Conservation (phyloP, 768 basidiomycete species). For the Goffeauzyma gilvescens region DNA sequence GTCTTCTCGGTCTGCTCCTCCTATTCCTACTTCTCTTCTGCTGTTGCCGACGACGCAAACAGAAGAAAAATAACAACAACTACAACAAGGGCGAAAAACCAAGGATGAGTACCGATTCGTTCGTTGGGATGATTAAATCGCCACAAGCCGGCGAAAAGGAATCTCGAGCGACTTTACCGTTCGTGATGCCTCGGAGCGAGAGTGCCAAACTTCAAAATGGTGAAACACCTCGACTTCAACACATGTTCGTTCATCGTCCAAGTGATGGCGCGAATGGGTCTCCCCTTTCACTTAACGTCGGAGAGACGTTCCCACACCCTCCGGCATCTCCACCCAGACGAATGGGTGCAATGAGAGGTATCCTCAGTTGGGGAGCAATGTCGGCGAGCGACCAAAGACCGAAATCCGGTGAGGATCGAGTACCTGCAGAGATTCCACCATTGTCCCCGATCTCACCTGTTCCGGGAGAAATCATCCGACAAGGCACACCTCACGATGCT, state of each 20-base stretch:
- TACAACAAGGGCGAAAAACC: too few species aligned
- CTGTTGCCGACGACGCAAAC: constrained; percentile 23
- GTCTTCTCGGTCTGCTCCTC: constrained; percentile 19
- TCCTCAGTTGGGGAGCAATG: constrained; percentile 17
- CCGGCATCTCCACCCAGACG: constrained; percentile 12
- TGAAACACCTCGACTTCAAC: constrained; percentile 22
- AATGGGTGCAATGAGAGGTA: constrained; percentile 25
- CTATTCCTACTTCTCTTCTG: constrained; percentile 21
- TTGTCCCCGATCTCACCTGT: constrained; percentile 20
- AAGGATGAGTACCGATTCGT: constrained; percentile 17
- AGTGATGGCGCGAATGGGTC: constrained; percentile 7
- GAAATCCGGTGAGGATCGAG: not conserved
- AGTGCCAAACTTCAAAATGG: constrained; percentile 12
- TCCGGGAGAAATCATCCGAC: constrained; percentile 25
- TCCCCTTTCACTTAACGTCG: constrained; percentile 9
- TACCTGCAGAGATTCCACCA: too few species aligned
- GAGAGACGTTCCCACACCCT: too few species aligned
- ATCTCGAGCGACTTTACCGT: constrained; percentile 10
- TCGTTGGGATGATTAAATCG: constrained; percentile 23
- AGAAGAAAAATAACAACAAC: constrained; percentile 7
- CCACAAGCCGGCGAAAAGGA: constrained; percentile 16
- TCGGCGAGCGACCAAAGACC: too few species aligned
- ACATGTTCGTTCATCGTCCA: constrained; percentile 13
- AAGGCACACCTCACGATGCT: constrained; percentile 11
- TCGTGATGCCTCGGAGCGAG: constrained; percentile 8